Evolutionary conservation across 1,139 yeast genomes (phyloP).

Genomic region (Dujonia santamariae): DNA sequence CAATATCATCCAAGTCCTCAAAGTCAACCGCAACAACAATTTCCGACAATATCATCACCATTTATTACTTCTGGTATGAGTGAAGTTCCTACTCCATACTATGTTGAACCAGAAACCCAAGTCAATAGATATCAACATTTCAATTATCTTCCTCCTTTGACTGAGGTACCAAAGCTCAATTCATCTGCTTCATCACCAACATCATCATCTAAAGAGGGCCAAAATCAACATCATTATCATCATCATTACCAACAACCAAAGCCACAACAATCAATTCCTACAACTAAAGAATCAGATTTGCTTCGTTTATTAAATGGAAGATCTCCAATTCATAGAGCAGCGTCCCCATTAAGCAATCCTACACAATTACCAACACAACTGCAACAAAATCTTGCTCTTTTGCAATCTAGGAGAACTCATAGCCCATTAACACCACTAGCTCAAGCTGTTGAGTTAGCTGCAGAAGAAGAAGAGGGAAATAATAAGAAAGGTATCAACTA

Average conservation of each 20-base stretch:
- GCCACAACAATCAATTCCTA: background rate
- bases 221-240: constrained; percentile 17
- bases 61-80: constrained; percentile 3
- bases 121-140: constrained; percentile 64
- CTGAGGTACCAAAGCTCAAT: constrained; percentile 66
- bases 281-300: constrained; percentile 37
- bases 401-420: too few relatives aligned
- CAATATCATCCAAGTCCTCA: background rate
- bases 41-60: constrained; percentile 6
- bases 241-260: constrained; percentile 6
- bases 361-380: too few relatives aligned
- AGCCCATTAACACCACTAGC: constrained; percentile 38
- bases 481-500: constrained; percentile 11
- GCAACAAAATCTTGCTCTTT: too few relatives aligned
- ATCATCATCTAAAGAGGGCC: constrained; percentile 13
- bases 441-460: constrained; percentile 43
- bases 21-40: constrained; percentile 1
- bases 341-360: constrained; percentile 13
- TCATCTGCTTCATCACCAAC: constrained; percentile 50
- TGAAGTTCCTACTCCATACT: constrained; percentile 1
- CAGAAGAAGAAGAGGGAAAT: constrained; percentile 10
- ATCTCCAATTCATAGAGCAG: constrained; percentile 5
- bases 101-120: constrained; percentile 54
- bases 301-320: constrained; percentile 34
- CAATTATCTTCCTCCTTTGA: constrained; percentile 67